These are phyloP conservation scores for Chytriomyces sp. DNA, from an alignment of 192 early-diverging fungal species.

Conservation along the genomic window DNA sequence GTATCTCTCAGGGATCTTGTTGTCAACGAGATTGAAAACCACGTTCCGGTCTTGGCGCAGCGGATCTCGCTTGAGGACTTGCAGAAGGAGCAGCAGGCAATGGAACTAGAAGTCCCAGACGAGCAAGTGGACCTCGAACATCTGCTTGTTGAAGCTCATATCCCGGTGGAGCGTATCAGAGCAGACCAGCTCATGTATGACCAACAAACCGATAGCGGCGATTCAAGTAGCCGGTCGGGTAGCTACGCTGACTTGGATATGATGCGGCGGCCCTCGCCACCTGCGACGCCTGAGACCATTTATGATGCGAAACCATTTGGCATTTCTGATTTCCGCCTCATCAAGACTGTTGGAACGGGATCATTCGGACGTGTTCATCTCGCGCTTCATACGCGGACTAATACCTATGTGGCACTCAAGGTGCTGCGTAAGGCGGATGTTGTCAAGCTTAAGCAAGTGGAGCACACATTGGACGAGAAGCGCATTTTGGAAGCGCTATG, in stretches of 20 bases:
- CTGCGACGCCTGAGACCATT: constrained; percentile 4
- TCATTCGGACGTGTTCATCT: constrained; percentile 89
- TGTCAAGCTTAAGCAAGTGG: constrained; percentile 73
- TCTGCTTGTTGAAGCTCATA: constrained; percentile 1
- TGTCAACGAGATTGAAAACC: background rate
- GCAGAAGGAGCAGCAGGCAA: background rate
- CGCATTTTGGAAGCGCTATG: constrained; percentile 73
- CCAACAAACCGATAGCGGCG: background rate
- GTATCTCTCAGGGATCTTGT: constrained; percentile 18
- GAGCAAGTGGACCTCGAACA: background rate
- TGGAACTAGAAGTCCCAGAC: background rate
- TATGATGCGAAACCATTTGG: constrained; percentile 19
- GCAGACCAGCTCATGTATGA: constrained; percentile 9
- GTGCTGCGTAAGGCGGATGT: constrained; percentile 75
- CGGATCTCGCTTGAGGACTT: constrained; percentile 3
- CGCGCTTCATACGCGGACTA: constrained; percentile 63
- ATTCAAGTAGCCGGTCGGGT: background rate
- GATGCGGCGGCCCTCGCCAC: background rate
- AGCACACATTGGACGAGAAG: constrained; percentile 76
- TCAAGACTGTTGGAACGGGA: constrained; percentile 66
- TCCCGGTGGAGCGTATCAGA: constrained; percentile 19
- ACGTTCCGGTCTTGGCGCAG: background rate
- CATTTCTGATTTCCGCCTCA: constrained; percentile 29
- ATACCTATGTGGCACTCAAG: constrained; percentile 66
- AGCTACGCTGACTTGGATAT: background rate